A percentile compares a stretch with the other conserved stretches of the same genome.
Evolutionary conservation across 163 green algal genomes (phyloP).

Genomic region (Trebouxiophyceae sp.): DNA sequence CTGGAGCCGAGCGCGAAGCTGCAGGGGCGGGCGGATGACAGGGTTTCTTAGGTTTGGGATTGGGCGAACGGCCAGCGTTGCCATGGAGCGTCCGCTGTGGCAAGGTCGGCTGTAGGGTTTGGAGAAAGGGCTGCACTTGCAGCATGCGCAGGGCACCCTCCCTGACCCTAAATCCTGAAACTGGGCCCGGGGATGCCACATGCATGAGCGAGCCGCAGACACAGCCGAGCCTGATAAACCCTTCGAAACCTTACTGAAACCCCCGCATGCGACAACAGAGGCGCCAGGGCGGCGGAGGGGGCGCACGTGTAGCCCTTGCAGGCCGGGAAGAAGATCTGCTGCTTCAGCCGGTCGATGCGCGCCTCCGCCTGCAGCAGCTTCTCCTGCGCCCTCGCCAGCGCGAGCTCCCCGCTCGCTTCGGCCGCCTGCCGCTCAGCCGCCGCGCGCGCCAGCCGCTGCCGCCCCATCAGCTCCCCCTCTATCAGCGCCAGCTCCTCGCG

Average conservation of each 20-base stretch:
- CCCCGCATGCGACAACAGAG: too few relatives aligned
- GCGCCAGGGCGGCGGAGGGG: neutral
- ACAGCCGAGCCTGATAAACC: too few relatives aligned
- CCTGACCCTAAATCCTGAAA: too few relatives aligned
- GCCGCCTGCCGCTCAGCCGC: constrained; percentile 32
- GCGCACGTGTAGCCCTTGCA: constrained; percentile 61
- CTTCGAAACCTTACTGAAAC: too few relatives aligned
- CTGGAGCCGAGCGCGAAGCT: constrained; percentile 56
- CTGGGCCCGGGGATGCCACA: too few relatives aligned
- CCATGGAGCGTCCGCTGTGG: too few relatives aligned
- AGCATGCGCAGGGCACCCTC: too few relatives aligned
- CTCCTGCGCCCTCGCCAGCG: constrained; percentile 52
- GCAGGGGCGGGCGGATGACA: constrained; percentile 5
- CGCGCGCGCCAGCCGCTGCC: constrained; percentile 36
- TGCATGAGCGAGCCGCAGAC: too few relatives aligned
- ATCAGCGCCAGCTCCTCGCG: constrained; percentile 52
- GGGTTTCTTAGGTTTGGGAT: too few relatives aligned
- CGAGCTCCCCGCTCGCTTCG: constrained; percentile 38
- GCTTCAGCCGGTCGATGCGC: constrained; percentile 55
- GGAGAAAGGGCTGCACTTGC: too few relatives aligned
- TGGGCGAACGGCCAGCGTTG: too few relatives aligned
- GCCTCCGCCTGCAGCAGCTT: constrained; percentile 39
- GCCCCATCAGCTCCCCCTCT: constrained; percentile 46
- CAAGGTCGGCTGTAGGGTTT: too few relatives aligned
- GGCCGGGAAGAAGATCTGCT: constrained; percentile 58